phyloP scores from a whole-genome alignment of 2,329 filamentous ascomycete species.

The Iodosphaeria phyllophila region DNA sequence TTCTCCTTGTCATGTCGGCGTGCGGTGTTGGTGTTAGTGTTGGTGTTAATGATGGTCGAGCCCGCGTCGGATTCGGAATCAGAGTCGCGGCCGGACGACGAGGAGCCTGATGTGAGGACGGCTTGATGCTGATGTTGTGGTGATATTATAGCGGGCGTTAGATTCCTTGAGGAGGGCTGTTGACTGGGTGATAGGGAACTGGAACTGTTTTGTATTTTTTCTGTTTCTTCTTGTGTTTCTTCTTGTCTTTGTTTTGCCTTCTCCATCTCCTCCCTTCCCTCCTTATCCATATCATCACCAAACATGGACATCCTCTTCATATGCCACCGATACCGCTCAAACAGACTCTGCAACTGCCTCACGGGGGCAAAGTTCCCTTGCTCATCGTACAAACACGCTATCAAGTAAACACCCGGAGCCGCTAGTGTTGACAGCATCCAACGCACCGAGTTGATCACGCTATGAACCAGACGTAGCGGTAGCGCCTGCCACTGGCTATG shows the following conservation, averaged over 20 bases:
- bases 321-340: too few relatives aligned
- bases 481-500: slow-evolving; percentile 29
- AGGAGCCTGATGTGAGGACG: slow-evolving; percentile 25
- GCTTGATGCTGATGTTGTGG: too few relatives aligned
- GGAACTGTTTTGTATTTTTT: slow-evolving; percentile 9
- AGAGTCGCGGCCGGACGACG: slow-evolving; percentile 49
- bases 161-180: too few relatives aligned
- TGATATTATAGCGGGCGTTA: too few relatives aligned
- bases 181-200: slow-evolving; percentile 8
- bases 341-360: slow-evolving; percentile 49
- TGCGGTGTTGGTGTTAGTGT: too few relatives aligned
- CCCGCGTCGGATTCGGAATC: slow-evolving; percentile 50
- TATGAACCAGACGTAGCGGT: slow-evolving; percentile 50
- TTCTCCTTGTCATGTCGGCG: too few relatives aligned
- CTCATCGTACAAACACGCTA: slow-evolving; percentile 69
- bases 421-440: slow-evolving; percentile 64
- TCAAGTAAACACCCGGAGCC: slow-evolving; percentile 64
- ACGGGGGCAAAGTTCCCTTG: slow-evolving; percentile 64
- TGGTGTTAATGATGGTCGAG: too few relatives aligned
- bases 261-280: too few relatives aligned
- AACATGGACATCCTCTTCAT: too few relatives aligned
- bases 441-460: slow-evolving; percentile 57
- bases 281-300: slow-evolving; percentile 16
- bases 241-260: too few relatives aligned
- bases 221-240: slow-evolving; percentile 13